These are phyloP conservation scores for Moelleriella libera DNA, from an alignment of 2,329 filamentous ascomycete genomes.

Conservation along the genomic window DNA sequence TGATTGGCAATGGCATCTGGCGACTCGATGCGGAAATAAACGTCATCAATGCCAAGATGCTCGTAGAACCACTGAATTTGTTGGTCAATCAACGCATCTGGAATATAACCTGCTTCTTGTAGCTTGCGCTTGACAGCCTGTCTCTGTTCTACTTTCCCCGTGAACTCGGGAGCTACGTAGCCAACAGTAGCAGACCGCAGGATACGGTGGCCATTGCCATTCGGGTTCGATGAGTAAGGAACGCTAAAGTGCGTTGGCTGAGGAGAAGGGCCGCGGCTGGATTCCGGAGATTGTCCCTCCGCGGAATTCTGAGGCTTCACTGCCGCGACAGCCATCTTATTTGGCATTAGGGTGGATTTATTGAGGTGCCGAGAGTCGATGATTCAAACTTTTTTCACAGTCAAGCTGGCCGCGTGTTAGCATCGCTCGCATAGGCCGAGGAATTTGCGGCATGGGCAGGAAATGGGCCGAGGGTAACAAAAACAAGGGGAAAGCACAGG, in stretches of 20 bases:
- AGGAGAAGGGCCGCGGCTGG: constrained; percentile 60
- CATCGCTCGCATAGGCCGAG: no score
- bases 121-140: constrained; percentile 71
- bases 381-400: background rate
- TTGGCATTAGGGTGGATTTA: constrained; percentile 2
- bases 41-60: constrained; percentile 93
- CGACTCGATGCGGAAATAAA: constrained; percentile 88
- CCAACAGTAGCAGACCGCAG: constrained; percentile 82
- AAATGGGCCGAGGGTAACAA: no score
- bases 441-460: no score
- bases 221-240: constrained; percentile 36
- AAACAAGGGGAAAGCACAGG: no score
- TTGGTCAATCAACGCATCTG: constrained; percentile 63
- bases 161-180: constrained; percentile 88
- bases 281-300: constrained; percentile 24
- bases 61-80: constrained; percentile 97
- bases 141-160: constrained; percentile 88
- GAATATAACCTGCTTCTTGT: constrained; percentile 72
- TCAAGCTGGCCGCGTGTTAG: no score
- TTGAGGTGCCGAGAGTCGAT: background rate
- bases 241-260: constrained; percentile 77
- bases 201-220: constrained; percentile 53
- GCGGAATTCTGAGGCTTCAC: constrained; percentile 26
- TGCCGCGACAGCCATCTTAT: constrained; percentile 14
- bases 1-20: constrained; percentile 82